Percentiles rank a stretch among this genome's conserved stretches.
phyloP scores from a whole-genome alignment of 2,329 filamentous ascomycete species.

The Lachnellula cervina region DNA sequence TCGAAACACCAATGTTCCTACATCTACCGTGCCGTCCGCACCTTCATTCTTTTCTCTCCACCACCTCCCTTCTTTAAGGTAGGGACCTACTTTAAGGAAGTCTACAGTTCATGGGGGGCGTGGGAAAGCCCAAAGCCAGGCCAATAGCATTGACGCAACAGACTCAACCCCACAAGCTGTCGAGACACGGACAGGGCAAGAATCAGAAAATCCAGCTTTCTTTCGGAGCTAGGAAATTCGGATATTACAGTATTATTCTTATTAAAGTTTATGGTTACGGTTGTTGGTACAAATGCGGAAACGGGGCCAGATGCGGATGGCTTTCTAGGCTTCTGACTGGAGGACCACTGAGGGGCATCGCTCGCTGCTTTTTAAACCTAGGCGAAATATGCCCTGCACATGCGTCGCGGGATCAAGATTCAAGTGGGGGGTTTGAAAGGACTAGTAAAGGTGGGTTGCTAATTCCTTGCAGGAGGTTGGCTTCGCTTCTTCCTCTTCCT shows the following conservation, averaged over 20 bases:
- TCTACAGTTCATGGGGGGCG: slow-evolving; percentile 2
- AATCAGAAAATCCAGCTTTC: not conserved
- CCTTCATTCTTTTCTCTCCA: not conserved
- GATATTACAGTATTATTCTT: not conserved
- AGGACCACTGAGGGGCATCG: not conserved
- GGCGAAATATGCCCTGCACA: not conserved
- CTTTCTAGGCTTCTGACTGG: not conserved
- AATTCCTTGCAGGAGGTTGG: not conserved
- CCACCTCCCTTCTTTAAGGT: not conserved
- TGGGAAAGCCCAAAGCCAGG: not conserved
- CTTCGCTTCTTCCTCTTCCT: not conserved
- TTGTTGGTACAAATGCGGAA: not conserved
- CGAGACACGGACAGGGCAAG: not conserved
- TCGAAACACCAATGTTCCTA: slow-evolving; percentile 5
- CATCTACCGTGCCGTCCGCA: slow-evolving; percentile 14
- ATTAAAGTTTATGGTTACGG: not conserved
- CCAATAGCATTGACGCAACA: not conserved
- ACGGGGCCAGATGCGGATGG: not conserved
- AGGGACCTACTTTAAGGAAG: slow-evolving; percentile 1
- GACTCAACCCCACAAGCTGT: not conserved
- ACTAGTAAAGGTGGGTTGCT: not conserved
- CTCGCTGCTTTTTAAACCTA: not conserved
- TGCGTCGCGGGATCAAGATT: slow-evolving; percentile 2
- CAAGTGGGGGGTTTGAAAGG: not conserved
- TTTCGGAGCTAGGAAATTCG: not conserved